These are phyloP conservation scores for Oryza punctata DNA, from an alignment of 176 grass and related monocot species.

Conservation along the genomic window DNA sequence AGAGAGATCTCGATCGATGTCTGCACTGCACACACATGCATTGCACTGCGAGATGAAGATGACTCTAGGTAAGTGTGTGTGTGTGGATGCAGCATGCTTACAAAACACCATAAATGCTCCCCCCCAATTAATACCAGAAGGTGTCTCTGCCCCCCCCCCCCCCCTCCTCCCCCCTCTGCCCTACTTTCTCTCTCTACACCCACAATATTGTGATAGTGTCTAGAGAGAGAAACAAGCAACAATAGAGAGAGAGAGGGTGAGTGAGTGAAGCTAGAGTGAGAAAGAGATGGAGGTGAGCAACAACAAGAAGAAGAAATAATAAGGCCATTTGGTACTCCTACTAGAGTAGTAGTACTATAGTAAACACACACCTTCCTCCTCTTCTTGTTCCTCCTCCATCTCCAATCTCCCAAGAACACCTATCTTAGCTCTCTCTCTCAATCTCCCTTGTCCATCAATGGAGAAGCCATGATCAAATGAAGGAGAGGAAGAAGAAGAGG, in stretches of 20 bases:
- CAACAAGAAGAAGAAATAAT: not conserved
- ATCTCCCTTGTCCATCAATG: not conserved
- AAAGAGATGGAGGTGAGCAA: not conserved
- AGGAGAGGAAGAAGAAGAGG: not conserved
- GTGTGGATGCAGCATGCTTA: conserved; percentile 49
- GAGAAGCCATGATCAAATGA: conserved; percentile 30
- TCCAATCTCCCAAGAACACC: not conserved
- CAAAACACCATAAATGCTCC: conserved; percentile 65
- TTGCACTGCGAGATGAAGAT: not conserved
- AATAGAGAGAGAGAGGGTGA: not conserved
- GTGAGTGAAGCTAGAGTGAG: conserved; percentile 18
- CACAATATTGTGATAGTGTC: not conserved
- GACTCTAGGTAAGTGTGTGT: conserved; percentile 32
- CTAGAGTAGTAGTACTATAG: not conserved
- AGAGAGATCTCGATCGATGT: no score
- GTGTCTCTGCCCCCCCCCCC: conserved; percentile 31
- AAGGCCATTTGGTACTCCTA: conserved; percentile 1
- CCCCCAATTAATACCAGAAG: conserved; percentile 58
- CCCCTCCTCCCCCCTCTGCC: not conserved
- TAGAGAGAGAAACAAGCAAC: conserved; percentile 26
- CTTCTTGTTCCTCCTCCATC: not conserved
- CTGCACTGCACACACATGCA: not conserved
- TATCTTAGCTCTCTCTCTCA: no score
- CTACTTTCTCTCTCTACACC: not conserved
- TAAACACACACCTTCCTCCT: not conserved